phyloP scores from a whole-genome alignment of 345 rosid genomes.

The Cochlearia excelsa region DNA sequence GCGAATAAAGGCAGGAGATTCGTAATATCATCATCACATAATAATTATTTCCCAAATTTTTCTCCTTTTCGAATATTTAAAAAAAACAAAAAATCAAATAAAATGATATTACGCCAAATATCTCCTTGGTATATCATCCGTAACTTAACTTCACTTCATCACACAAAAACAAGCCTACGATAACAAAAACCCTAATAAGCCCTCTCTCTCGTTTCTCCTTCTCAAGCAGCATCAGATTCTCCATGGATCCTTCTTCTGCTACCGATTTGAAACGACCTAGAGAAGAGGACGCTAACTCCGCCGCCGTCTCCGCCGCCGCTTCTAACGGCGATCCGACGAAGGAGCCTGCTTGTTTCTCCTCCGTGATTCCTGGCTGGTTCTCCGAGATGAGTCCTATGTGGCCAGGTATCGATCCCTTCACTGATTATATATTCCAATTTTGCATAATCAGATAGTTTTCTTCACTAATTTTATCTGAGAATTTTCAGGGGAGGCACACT shows the following conservation, averaged over 20 bases:
- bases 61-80: too few species aligned
- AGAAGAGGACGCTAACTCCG: constrained; percentile 44
- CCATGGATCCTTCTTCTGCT: constrained; percentile 28
- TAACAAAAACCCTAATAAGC: constrained; percentile 27
- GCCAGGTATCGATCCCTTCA: constrained; percentile 54
- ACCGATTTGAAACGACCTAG: constrained; percentile 63
- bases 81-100: neutral
- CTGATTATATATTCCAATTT: neutral
- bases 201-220: constrained; percentile 16
- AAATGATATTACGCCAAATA: constrained; percentile 4
- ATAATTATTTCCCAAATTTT: constrained; percentile 17
- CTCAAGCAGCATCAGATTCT: too few species aligned
- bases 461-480: too few species aligned
- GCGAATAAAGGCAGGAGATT: neutral
- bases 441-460: too few species aligned
- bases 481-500: constrained; percentile 78
- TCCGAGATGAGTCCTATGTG: constrained; percentile 90
- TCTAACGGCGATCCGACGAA: constrained; percentile 27
- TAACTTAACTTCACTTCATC: constrained; percentile 14
- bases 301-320: constrained; percentile 35
- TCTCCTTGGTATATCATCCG: constrained; percentile 23
- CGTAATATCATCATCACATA: constrained; percentile 26
- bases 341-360: constrained; percentile 46
- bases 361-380: constrained; percentile 89
- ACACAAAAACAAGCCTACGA: neutral